A percentile compares a stretch with the other conserved stretches of the same genome.
Evolutionary conservation across 345 rosid species (phyloP).

Genomic region (Eucalyptus decipiens): DNA sequence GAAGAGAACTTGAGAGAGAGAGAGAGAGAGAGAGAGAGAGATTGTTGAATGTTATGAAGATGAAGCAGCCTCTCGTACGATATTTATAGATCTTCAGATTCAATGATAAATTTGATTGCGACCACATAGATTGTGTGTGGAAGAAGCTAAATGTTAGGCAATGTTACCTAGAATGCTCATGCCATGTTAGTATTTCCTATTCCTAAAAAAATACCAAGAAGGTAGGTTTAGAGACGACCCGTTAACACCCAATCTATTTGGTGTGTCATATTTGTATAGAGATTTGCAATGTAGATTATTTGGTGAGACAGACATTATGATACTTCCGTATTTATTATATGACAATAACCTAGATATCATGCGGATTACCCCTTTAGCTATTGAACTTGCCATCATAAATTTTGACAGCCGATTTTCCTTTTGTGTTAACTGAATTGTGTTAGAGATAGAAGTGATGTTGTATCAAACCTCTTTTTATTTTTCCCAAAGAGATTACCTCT

Average conservation of each 20-base stretch:
- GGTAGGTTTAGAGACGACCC: background rate
- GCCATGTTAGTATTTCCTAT: background rate
- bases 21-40: background rate
- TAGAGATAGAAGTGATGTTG: background rate
- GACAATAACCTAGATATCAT: background rate
- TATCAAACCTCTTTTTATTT: background rate
- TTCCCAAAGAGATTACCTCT: too few relatives aligned
- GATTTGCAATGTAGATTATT: background rate
- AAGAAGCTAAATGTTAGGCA: background rate
- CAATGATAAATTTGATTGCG: background rate
- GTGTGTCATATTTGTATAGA: background rate
- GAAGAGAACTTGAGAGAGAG: background rate
- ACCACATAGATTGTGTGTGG: background rate
- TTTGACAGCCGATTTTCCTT: background rate
- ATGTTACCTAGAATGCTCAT: background rate
- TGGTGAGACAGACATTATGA: background rate
- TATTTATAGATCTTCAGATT: background rate
- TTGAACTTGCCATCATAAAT: background rate
- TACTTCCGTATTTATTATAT: background rate
- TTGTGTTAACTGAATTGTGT: background rate
- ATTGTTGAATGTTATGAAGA: background rate
- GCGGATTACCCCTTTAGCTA: background rate
- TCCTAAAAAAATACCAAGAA: background rate
- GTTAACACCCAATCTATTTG: background rate
- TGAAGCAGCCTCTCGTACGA: background rate